A percentile compares a stretch with the other conserved stretches of the same genome.
These are phyloP conservation scores for Colletotrichum falcatum DNA, from an alignment of 2,329 filamentous ascomycete species.

Conservation along the genomic window DNA sequence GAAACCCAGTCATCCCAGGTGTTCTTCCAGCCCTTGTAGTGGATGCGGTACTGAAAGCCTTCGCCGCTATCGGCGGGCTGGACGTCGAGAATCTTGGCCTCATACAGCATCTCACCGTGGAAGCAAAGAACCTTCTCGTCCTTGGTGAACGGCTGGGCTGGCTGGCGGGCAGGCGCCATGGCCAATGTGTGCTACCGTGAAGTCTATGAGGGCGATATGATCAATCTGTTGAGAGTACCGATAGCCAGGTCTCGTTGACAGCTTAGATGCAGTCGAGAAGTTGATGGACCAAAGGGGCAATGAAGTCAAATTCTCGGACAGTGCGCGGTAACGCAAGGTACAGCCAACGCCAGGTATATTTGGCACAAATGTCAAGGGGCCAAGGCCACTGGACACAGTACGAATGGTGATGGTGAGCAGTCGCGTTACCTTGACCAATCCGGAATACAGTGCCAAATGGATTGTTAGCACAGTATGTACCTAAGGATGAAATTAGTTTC, in stretches of 20 bases:
- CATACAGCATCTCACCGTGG: conserved; percentile 96
- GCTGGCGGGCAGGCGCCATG: conserved; percentile 58
- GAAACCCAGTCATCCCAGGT: conserved; percentile 99
- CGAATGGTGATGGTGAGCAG: not conserved
- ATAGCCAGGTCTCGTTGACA: not conserved
- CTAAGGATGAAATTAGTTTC: conserved; percentile 6
- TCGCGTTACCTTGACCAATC: conserved; percentile 16
- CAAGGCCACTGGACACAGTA: conserved; percentile 20
- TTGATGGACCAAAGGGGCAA: conserved; percentile 30
- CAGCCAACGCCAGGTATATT: conserved; percentile 5
- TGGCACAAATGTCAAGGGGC: not conserved
- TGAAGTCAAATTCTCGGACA: conserved; percentile 41
- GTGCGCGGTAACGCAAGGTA: conserved; percentile 16
- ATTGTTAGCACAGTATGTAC: conserved; percentile 32
- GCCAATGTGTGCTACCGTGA: not conserved
- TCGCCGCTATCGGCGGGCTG: conserved; percentile 75
- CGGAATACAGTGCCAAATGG: conserved; percentile 23
- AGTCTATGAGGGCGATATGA: not conserved
- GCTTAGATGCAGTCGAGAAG: conserved; percentile 13
- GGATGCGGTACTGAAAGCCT: conserved; percentile 87
- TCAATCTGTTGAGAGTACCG: not conserved
- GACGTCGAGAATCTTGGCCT: conserved; percentile 93
- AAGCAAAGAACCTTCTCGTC: conserved; percentile 98
- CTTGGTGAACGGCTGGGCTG: conserved; percentile 66
- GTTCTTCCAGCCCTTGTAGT: conserved; percentile 99